Evolutionary conservation across 257 asterid genomes (phyloP), one percentile per base, ranked within the genome.

Genomic region (Galeopsis tetrahit): DNA sequence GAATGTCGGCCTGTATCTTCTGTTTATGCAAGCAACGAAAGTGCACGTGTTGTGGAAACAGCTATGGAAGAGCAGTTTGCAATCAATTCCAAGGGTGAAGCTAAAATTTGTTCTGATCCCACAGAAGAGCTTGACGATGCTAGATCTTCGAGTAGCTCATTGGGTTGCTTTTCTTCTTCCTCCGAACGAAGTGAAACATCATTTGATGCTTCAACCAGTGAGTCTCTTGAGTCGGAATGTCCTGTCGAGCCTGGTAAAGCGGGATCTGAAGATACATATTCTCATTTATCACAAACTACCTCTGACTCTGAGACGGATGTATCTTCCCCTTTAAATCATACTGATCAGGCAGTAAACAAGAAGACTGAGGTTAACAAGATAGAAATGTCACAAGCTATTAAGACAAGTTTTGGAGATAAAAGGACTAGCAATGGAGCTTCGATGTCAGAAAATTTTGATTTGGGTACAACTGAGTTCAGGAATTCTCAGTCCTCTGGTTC

Each of bases 1-100:
- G 95, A 87, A 66, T 91, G 97, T 58, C 85, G 61, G 46, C 89
- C 88, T 36, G 78, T 70, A 66, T 38, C 69, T 58, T 28, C 72
- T n/a, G 7, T 77, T 66, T 77, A 49, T 66, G 75, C 48, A 35
- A 68, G 73, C 75, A 75, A 68, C 72, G 85, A 66, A 62, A 49
- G 56, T 61, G 74, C 72, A 74, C 1, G 17, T 36, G 70, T 51
- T 38, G 60, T 33, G 60, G 81, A 53, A 71, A 63, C 58, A 42
- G 68, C 60, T 77, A 21, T 35, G 14, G 66, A 59, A 11, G 71
- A 67, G 63, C 83, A 71, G 46, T 58, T 63, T 40, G 72, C 57
- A 48, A 56, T 44, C 60, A 61, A 61, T 80, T 53, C 74, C 44
- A 78, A 72, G 33, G 62, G 70, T 69, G 82, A 66, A 81, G 63